Evolutionary conservation across 1,284 basidiomycete species (phyloP).

Genomic region (Cystobasidium pallidum): DNA sequence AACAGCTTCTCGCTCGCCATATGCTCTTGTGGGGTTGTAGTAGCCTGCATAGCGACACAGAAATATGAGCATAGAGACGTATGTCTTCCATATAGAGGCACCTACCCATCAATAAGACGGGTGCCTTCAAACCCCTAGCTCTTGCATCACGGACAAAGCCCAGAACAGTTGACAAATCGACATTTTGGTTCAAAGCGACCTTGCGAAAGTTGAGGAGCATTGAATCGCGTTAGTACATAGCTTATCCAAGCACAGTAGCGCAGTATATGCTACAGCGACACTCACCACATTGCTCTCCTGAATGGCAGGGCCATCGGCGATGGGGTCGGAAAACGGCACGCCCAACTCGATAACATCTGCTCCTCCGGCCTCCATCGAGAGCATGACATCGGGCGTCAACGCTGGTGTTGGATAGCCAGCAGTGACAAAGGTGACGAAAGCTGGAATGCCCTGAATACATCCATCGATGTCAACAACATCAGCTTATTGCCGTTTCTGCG

Average conservation of each 20-base stretch:
- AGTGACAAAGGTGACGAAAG: constrained; percentile 74
- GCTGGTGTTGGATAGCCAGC: constrained; percentile 79
- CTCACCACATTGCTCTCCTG: constrained; percentile 87
- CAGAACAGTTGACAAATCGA: constrained; percentile 76
- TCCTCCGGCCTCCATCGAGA: constrained; percentile 89
- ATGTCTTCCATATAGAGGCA: constrained; percentile 21
- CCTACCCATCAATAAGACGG: constrained; percentile 90
- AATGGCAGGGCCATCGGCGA: constrained; percentile 89
- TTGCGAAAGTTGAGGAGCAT: constrained; percentile 55
- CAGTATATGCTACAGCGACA: constrained; percentile 31
- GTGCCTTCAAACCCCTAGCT: constrained; percentile 75
- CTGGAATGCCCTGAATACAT: constrained; percentile 47
- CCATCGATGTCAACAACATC: neutral
- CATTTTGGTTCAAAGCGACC: constrained; percentile 78
- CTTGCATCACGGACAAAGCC: constrained; percentile 79
- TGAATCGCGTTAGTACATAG: neutral
- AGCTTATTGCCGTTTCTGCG: neutral
- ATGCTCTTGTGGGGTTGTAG: constrained; percentile 93
- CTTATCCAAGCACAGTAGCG: no score
- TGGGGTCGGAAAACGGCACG: constrained; percentile 94
- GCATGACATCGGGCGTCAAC: constrained; percentile 83
- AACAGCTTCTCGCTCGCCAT: constrained; percentile 92
- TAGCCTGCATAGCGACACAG: constrained; percentile 67
- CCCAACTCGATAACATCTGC: constrained; percentile 96
- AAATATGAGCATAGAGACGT: neutral